Conservation (phyloP, 345 rosid genomes). For the Erodium maritimum region DNA sequence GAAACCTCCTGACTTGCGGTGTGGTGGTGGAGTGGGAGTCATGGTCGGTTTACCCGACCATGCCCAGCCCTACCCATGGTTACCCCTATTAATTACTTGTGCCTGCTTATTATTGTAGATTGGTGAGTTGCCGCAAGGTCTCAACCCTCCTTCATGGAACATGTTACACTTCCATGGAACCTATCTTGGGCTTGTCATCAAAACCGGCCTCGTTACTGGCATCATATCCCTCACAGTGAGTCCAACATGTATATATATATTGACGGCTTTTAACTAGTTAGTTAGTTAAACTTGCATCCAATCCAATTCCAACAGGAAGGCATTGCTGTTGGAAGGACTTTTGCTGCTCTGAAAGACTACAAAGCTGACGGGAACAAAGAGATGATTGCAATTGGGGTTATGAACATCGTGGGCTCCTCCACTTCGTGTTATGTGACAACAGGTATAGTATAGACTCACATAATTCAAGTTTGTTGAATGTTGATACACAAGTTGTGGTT, state of each 20-base stretch:
- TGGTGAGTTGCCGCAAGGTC: slow-evolving; percentile 73
- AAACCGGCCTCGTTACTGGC: slow-evolving; percentile 81
- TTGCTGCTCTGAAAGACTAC: slow-evolving; percentile 78
- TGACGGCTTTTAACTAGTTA: too few species aligned
- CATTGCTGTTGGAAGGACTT: slow-evolving; percentile 93
- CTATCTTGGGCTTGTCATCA: slow-evolving; percentile 54
- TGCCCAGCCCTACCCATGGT: too few species aligned
- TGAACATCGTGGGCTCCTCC: slow-evolving; percentile 89
- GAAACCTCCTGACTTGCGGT: too few species aligned
- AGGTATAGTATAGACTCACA: too few species aligned
- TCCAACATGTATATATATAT: neutral
- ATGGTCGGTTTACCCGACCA: too few species aligned
- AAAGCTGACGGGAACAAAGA: slow-evolving; percentile 97
- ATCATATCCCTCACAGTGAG: slow-evolving; percentile 85
- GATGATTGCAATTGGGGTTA: slow-evolving; percentile 90
- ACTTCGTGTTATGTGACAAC: slow-evolving; percentile 92
- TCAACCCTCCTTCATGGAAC: slow-evolving; percentile 91
- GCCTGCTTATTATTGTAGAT: slow-evolving; percentile 27
- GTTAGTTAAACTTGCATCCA: too few species aligned
- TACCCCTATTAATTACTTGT: too few species aligned
- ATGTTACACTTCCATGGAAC: slow-evolving; percentile 71
- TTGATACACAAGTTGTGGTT: neutral
- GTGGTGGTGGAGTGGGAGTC: too few species aligned
- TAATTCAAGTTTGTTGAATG: neutral
- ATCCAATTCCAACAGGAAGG: slow-evolving; percentile 99